Evolutionary conservation across 1,284 basidiomycete genomes (phyloP).

Genomic region (Cutaneotrichosporon sp.): DNA sequence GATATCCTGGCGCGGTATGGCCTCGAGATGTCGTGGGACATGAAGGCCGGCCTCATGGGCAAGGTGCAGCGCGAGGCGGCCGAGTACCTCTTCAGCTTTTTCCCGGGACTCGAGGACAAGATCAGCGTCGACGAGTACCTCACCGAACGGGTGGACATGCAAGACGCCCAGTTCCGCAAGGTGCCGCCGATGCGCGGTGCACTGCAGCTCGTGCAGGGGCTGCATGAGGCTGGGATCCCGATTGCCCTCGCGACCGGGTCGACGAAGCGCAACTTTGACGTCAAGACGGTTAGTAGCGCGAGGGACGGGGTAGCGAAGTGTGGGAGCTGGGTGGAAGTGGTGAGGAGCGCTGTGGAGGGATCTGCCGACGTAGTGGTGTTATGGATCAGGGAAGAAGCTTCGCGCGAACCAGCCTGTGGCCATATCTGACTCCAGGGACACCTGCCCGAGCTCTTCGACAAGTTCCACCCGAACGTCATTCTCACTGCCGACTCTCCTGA

Average conservation of each 20-base stretch:
- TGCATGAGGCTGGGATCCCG: conserved; percentile 48
- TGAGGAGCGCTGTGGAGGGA: background rate
- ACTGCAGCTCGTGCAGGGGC: conserved; percentile 42
- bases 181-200: conserved; percentile 52
- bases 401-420: background rate
- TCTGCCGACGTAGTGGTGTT: too few relatives aligned
- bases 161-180: conserved; percentile 46
- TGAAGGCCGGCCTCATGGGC: conserved; percentile 54
- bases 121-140: conserved; percentile 50
- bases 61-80: conserved; percentile 44
- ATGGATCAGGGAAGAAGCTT: background rate
- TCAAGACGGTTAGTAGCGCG: conserved; percentile 46
- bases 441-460: conserved; percentile 50
- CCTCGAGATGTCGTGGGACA: conserved; percentile 50
- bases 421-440: conserved; percentile 38
- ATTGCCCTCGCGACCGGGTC: conserved; percentile 54
- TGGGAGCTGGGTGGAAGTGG: background rate
- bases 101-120: conserved; percentile 46
- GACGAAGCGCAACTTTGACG: conserved; percentile 34
- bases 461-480: conserved; percentile 46
- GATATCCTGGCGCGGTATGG: conserved; percentile 50
- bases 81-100: conserved; percentile 45
- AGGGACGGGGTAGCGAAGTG: too few relatives aligned
- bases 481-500: conserved; percentile 50
- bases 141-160: conserved; percentile 42